These are phyloP conservation scores for Chlorophyllum brunneum DNA, from an alignment of 768 basidiomycete genomes.

Conservation along the genomic window DNA sequence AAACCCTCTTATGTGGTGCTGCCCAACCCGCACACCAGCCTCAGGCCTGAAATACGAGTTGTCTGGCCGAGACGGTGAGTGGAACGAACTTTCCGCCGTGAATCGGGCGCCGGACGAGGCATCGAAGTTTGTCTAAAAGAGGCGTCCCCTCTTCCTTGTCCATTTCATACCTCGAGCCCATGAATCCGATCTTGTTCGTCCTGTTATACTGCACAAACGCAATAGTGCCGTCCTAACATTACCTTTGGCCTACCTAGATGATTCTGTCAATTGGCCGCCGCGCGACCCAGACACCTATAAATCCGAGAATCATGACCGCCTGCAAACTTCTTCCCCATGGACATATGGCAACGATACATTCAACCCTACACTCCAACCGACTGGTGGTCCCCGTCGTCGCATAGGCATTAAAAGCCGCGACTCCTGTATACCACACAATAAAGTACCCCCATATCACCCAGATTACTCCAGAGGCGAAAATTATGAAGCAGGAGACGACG, in stretches of 20 bases:
- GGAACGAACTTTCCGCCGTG: constrained; percentile 37
- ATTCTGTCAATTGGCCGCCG: constrained; percentile 62
- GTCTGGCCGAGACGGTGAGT: constrained; percentile 73
- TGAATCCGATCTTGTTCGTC: constrained; percentile 5
- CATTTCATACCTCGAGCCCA: constrained; percentile 13
- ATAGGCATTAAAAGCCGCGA: constrained; percentile 2
- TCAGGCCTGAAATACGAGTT: constrained; percentile 78
- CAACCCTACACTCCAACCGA: constrained; percentile 74
- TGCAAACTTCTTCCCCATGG: constrained; percentile 70
- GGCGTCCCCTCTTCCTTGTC: constrained; percentile 5
- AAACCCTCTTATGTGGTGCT: constrained; percentile 80
- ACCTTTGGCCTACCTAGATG: constrained; percentile 21
- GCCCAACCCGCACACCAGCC: constrained; percentile 63
- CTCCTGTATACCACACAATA: constrained; percentile 13
- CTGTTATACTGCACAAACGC: not conserved
- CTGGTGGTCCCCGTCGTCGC: constrained; percentile 39
- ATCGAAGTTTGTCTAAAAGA: constrained; percentile 19
- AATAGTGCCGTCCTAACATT: constrained; percentile 5
- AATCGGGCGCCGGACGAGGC: not conserved
- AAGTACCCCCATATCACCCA: constrained; percentile 73
- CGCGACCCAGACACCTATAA: constrained; percentile 50
- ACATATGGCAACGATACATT: constrained; percentile 75
- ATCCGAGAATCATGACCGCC: constrained; percentile 35
- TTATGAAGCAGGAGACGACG: constrained; percentile 22
- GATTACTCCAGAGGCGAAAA: constrained; percentile 46